phyloP scores from a whole-genome alignment of 2,329 filamentous ascomycete genomes.

The Chalara sp. region DNA sequence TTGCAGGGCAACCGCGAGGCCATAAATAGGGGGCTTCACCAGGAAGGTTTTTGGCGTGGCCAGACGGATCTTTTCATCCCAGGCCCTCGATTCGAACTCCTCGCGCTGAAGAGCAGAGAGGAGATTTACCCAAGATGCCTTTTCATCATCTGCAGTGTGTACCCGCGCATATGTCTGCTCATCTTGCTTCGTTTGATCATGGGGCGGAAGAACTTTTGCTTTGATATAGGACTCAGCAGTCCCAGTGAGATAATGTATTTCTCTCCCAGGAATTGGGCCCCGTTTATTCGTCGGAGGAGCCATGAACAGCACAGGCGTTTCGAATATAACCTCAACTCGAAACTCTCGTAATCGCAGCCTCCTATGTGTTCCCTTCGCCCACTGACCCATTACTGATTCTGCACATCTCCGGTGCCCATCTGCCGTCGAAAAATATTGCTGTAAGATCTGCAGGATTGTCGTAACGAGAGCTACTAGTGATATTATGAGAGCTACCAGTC shows the following conservation, averaged over 20 bases:
- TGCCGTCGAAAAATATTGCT: constrained; percentile 32
- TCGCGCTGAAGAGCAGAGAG: constrained; percentile 43
- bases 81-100: constrained; percentile 40
- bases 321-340: constrained; percentile 31
- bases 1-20: constrained; percentile 23
- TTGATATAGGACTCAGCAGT: constrained; percentile 16
- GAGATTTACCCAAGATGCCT: constrained; percentile 47
- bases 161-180: constrained; percentile 23
- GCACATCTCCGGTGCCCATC: constrained; percentile 32
- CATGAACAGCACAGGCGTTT: constrained; percentile 28
- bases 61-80: constrained; percentile 24
- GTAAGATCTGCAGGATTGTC: constrained; percentile 26
- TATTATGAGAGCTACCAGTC: constrained; percentile 27
- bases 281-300: constrained; percentile 19
- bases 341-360: constrained; percentile 27
- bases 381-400: constrained; percentile 25
- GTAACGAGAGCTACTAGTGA: constrained; percentile 29
- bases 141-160: constrained; percentile 49
- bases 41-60: constrained; percentile 1
- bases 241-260: constrained; percentile 22
- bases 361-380: constrained; percentile 25
- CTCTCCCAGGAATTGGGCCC: constrained; percentile 18
- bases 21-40: constrained; percentile 10
- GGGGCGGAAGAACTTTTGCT: constrained; percentile 11
- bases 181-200: constrained; percentile 10